Percentiles rank a stretch among this genome's conserved stretches.
Conservation (phyloP, 176 grass and related monocot species). For the Olyra latifolia region DNA sequence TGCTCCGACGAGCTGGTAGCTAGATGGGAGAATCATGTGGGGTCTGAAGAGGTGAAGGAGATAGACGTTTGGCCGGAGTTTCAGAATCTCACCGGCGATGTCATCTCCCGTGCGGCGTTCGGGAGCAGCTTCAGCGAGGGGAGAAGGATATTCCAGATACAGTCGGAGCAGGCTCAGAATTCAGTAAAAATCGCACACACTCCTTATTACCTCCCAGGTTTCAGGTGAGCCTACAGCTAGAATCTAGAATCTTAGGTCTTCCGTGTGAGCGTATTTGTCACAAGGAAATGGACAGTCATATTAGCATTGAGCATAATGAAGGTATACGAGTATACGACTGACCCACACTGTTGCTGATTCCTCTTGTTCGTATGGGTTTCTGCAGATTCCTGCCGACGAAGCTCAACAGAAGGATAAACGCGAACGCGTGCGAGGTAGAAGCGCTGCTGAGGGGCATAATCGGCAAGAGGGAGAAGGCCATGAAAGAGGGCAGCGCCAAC, state of each 20-base stretch:
- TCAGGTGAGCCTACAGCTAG: neutral
- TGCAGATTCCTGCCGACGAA: conserved; percentile 45
- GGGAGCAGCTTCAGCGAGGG: conserved; percentile 49
- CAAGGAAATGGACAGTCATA: neutral
- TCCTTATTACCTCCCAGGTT: conserved; percentile 1
- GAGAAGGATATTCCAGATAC: conserved; percentile 42
- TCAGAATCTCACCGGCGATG: conserved; percentile 40
- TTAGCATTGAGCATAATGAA: neutral
- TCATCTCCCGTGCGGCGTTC: conserved; percentile 51
- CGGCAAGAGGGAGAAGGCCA: conserved; percentile 41
- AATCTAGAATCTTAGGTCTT: neutral
- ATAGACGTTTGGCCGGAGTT: conserved; percentile 50
- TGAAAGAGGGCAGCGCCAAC: conserved; percentile 16
- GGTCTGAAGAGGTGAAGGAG: conserved; percentile 1
- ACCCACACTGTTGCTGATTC: neutral
- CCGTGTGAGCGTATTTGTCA: neutral
- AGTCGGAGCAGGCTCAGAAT: conserved; percentile 29
- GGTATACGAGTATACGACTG: neutral
- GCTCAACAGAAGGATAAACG: conserved; percentile 40
- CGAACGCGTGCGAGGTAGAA: conserved; percentile 24
- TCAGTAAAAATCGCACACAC: neutral
- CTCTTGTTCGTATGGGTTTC: neutral
- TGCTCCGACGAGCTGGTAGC: conserved; percentile 36
- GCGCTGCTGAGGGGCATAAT: conserved; percentile 51
- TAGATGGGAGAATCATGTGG: conserved; percentile 32